A percentile compares a stretch with the other conserved stretches of the same genome.
Evolutionary conservation across 306 rosid genomes (phyloP).

Genomic region (Dalbergia oliveri): DNA sequence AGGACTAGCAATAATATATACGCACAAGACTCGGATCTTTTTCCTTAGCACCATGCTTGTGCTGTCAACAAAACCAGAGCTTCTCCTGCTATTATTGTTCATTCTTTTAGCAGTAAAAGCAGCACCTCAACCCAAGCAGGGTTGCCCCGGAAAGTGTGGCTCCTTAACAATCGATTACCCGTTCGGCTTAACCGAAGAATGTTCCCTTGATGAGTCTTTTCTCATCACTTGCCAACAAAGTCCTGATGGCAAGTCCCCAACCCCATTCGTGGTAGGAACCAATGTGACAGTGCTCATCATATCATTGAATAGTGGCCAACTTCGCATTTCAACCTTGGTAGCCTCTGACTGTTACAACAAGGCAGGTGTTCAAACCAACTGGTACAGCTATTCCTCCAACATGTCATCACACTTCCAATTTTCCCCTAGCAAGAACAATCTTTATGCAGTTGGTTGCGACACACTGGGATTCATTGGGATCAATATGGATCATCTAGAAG

Average conservation of each 20-base stretch:
- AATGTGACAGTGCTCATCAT: slow-evolving; percentile 2
- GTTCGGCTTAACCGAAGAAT: slow-evolving; percentile 35
- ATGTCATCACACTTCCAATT: slow-evolving; percentile 5
- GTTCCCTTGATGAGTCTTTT: slow-evolving; percentile 41
- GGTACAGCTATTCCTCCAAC: too few relatives aligned
- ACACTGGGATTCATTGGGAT: background rate
- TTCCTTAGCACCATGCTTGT: too few relatives aligned
- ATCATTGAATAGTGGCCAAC: slow-evolving; percentile 35
- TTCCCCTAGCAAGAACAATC: slow-evolving; percentile 35
- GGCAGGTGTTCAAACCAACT: background rate
- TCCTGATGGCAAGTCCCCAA: background rate
- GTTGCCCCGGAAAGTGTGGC: slow-evolving; percentile 32
- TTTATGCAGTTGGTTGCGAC: slow-evolving; percentile 52
- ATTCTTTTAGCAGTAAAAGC: background rate
- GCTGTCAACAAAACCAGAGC: too few relatives aligned
- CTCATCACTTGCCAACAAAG: slow-evolving; percentile 27
- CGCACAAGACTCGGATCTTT: too few relatives aligned
- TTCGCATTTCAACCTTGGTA: slow-evolving; percentile 24
- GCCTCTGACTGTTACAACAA: slow-evolving; percentile 28
- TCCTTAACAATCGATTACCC: slow-evolving; percentile 37
- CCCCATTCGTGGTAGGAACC: background rate
- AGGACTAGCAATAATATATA: too few relatives aligned
- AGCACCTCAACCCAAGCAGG: background rate
- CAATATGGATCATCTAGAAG: fast-evolving
- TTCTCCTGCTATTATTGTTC: background rate